Percentiles rank a stretch among this genome's conserved stretches.
Conservation (phyloP, 768 basidiomycete species). For the Hygrocybe punicea region DNA sequence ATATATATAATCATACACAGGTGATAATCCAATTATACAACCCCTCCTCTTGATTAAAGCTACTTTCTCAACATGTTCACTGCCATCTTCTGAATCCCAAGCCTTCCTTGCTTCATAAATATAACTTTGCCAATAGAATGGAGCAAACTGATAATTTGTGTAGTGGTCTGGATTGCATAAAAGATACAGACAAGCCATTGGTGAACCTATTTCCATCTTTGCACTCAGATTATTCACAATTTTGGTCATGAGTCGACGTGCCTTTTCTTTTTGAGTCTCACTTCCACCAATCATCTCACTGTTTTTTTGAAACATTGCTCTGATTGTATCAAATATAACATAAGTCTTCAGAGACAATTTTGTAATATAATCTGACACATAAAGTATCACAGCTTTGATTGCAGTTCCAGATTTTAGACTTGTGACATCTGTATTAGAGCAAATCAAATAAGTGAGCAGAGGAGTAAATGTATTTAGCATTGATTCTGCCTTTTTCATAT, state of each 20-base stretch:
- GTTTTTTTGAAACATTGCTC: constrained; percentile 21
- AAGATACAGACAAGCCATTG: constrained; percentile 26
- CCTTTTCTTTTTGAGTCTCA: constrained; percentile 9
- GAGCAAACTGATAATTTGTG: constrained; percentile 28
- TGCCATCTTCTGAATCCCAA: constrained; percentile 11
- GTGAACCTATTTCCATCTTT: constrained; percentile 31
- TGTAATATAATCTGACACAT: constrained; percentile 39
- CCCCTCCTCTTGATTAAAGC: constrained; percentile 16
- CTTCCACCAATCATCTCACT: constrained; percentile 16
- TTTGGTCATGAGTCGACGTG: constrained; percentile 24
- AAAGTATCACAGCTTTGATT: constrained; percentile 31
- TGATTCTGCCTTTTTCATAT: constrained; percentile 31
- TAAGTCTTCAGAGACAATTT: constrained; percentile 34
- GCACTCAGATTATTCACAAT: constrained; percentile 28
- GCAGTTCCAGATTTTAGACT: constrained; percentile 35
- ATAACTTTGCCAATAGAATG: constrained; percentile 12
- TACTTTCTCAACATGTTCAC: constrained; percentile 17
- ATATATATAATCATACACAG: constrained; percentile 28
- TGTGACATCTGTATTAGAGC: constrained; percentile 38
- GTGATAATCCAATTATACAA: constrained; percentile 17
- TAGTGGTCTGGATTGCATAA: constrained; percentile 32
- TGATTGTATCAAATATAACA: constrained; percentile 31
- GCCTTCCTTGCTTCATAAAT: constrained; percentile 14
- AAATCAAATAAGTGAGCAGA: constrained; percentile 25
- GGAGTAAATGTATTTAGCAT: constrained; percentile 33